A percentile compares a stretch with the other conserved stretches of the same genome.
Conservation (phyloP, 1,284 basidiomycete species). For the Xerocomus amazonicus region DNA sequence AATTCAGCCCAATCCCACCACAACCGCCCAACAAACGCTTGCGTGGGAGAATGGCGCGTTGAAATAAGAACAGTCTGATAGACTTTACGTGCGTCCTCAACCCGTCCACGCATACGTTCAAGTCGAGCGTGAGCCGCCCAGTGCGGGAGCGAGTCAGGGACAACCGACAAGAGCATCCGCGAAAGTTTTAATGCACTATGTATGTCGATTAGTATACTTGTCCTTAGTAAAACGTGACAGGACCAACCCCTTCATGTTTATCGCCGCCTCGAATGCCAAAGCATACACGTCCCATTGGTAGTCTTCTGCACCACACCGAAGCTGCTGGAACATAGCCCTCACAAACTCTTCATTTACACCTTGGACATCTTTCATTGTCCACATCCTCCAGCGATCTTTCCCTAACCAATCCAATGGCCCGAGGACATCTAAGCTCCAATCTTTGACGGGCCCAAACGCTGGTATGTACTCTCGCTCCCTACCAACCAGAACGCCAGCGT, state of each 20-base stretch:
- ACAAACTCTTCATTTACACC: constrained; percentile 47
- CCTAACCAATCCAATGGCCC: constrained; percentile 51
- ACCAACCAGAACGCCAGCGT: constrained; percentile 63
- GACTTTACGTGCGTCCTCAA: constrained; percentile 77
- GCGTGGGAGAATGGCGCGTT: constrained; percentile 35
- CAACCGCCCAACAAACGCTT: constrained; percentile 45
- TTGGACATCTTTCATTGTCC: constrained; percentile 48
- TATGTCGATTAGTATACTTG: constrained; percentile 9
- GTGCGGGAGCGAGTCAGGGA: constrained; percentile 63
- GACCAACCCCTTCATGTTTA: constrained; percentile 58
- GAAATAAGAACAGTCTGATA: constrained; percentile 66
- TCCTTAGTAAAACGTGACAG: constrained; percentile 7
- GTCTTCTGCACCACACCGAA: constrained; percentile 49
- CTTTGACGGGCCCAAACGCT: constrained; percentile 63
- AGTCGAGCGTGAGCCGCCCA: constrained; percentile 85
- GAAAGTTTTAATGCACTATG: constrained; percentile 72
- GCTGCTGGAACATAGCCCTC: constrained; percentile 54
- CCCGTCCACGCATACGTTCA: constrained; percentile 67
- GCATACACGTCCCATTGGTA: constrained; percentile 60
- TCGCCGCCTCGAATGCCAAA: constrained; percentile 64
- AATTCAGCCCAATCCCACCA: constrained; percentile 91
- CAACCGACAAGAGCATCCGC: constrained; percentile 60
- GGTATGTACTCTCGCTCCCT: constrained; percentile 56
- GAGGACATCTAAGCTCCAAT: constrained; percentile 55
- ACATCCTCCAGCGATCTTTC: constrained; percentile 41